phyloP scores from a whole-genome alignment of 169 alveolate species.

The Perkinsus olseni region DNA sequence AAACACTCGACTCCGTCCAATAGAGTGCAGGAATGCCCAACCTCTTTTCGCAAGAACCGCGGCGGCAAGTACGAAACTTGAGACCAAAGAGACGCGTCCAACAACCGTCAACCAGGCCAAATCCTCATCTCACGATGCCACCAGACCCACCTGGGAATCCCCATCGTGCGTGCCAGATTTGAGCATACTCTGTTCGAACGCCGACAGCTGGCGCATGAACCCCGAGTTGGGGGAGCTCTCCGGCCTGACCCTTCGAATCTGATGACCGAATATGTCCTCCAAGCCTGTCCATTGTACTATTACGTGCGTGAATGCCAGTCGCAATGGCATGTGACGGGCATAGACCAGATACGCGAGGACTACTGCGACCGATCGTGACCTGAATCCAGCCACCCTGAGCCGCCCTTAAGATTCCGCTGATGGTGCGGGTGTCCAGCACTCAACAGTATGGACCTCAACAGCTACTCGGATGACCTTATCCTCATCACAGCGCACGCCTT shows the following conservation, averaged over 20 bases:
- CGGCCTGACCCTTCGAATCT: not conserved
- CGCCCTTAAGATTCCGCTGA: not conserved
- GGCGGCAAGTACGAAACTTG: too few species aligned
- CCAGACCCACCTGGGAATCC: not conserved
- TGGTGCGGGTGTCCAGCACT: too few species aligned
- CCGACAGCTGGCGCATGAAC: not conserved
- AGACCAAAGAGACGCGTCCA: not conserved
- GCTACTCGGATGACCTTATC: too few species aligned
- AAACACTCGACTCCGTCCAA: too few species aligned
- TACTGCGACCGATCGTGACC: not conserved
- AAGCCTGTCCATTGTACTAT: too few species aligned
- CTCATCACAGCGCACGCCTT: too few species aligned
- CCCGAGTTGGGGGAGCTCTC: not conserved
- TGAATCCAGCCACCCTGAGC: not conserved
- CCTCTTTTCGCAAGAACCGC: too few species aligned
- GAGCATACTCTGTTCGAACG: not conserved
- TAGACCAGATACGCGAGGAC: not conserved
- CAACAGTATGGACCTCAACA: too few species aligned
- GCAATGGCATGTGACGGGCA: not conserved
- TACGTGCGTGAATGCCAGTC: not conserved
- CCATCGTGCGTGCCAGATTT: not conserved
- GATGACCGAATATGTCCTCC: too few species aligned
- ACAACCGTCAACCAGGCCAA: not conserved
- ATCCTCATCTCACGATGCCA: not conserved
- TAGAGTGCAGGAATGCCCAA: too few species aligned